phyloP scores from a whole-genome alignment of 2,329 filamentous ascomycete species.

The Scytalidium sp. region DNA sequence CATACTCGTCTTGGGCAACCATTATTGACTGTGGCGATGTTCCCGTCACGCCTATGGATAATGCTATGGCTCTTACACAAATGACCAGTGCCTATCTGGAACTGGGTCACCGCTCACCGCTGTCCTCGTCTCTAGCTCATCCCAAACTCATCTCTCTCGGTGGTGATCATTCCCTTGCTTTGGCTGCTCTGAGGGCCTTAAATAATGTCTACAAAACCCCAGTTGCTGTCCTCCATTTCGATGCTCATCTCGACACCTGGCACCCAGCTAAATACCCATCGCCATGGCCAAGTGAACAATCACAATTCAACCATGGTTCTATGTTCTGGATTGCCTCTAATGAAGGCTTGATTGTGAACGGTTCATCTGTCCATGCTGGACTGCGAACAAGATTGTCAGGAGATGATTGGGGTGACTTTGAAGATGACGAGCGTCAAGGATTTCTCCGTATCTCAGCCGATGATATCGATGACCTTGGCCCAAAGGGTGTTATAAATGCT shows the following conservation, averaged over 20 bases:
- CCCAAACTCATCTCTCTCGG: slow-evolving; percentile 48
- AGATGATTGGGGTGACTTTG: slow-evolving; percentile 62
- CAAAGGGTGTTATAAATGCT: slow-evolving; percentile 62
- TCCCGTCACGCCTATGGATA: slow-evolving; percentile 43
- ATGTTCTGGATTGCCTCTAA: slow-evolving; percentile 89
- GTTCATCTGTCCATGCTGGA: slow-evolving; percentile 76
- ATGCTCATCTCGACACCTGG: slow-evolving; percentile 42
- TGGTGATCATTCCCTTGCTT: slow-evolving; percentile 14
- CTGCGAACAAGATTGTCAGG: slow-evolving; percentile 74
- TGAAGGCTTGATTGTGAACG: slow-evolving; percentile 75
- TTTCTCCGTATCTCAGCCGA: slow-evolving; percentile 80
- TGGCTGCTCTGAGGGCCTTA: slow-evolving; percentile 40
- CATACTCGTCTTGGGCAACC: slow-evolving; percentile 62
- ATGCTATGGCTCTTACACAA: slow-evolving; percentile 20
- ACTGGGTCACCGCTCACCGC: slow-evolving; percentile 20
- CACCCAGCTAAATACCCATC: slow-evolving; percentile 66
- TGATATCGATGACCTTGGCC: slow-evolving; percentile 75
- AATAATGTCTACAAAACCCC: slow-evolving; percentile 58
- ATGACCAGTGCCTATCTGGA: slow-evolving; percentile 22
- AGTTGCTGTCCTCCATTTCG: slow-evolving; percentile 72
- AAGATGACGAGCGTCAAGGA: slow-evolving; percentile 70
- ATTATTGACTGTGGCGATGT: slow-evolving; percentile 49
- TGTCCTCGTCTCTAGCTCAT: slow-evolving; percentile 16
- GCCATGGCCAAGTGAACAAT: slow-evolving; percentile 68
- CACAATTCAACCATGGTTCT: slow-evolving; percentile 80